These are phyloP conservation scores for Rhizomucor pusillus DNA, from an alignment of 371 early-diverging fungal species.

Conservation along the genomic window DNA sequence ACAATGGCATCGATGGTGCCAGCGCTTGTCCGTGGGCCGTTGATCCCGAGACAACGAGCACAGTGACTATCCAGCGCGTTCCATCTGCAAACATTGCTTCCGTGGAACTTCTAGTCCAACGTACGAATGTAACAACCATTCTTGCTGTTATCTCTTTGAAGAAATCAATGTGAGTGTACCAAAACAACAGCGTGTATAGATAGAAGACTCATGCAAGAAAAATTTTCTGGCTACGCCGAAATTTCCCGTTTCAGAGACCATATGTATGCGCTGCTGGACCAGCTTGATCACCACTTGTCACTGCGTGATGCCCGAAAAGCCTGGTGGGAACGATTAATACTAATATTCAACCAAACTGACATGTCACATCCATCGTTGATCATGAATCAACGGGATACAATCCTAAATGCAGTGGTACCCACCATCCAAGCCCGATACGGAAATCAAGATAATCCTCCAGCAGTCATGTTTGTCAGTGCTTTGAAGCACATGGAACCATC, in stretches of 20 bases:
- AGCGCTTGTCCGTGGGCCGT: no score
- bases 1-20: no score
- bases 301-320: background rate
- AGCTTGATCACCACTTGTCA: background rate
- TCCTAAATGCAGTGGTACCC: slow-evolving; percentile 5
- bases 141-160: no score
- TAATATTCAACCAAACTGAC: background rate
- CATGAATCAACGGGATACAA: slow-evolving; percentile 6
- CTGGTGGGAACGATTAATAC: slow-evolving; percentile 1
- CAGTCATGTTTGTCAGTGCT: slow-evolving; percentile 11
- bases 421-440: slow-evolving; percentile 7
- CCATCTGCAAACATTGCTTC: no score
- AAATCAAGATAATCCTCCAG: background rate
- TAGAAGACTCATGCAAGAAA: no score
- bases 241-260: background rate
- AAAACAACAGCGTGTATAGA: no score
- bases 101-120: no score
- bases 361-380: background rate
- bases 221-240: no score
- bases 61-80: no score
- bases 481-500: background rate
- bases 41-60: no score
- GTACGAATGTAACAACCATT: no score
- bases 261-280: background rate
- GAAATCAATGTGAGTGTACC: no score